Evolutionary conservation across 78 protist genomes (phyloP), one percentile per base, ranked within the genome.

Genomic region (Polysphondylium violaceum): DNA sequence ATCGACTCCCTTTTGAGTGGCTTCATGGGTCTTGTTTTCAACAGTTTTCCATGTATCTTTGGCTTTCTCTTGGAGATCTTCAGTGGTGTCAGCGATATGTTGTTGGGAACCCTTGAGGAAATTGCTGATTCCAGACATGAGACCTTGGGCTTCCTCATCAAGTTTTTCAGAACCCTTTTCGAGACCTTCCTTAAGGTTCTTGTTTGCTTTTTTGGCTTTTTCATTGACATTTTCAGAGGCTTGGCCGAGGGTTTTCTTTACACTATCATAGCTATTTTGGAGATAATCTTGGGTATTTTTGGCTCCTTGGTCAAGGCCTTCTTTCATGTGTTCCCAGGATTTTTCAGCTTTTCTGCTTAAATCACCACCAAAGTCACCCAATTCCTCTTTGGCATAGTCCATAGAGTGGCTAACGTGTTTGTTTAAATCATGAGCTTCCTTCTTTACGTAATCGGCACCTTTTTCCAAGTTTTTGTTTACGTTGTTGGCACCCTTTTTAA

Each of bases 91-190:
- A 47, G 7, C 7, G 53, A 51, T 38, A 38, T 63, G 50, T 35
- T 63, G 27, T 21, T 63, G 27, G 9, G 89, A 40, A 17, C 65
- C 63, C 19, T 23, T 67, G 33, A 79, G 51, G 76, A 79, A 72
- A 41, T 65, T 43, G n/a, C 65, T 33, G 21, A 72, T 72, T 12
- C 60, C 43, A 19, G 29, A n/a, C 4, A 72, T 8, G 36, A 72
- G 17, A 5, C 63, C 59, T 9, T 9, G 8, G n/a, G 58, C 23
- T 51, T 72, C 64, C 4, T 43, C 53, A 3, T 69, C 76, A 12
- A 43, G 14, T 29, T 43, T 36, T 16, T 69, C 53, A 14, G 53
- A 8, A 47, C 53, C 53, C 53, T 47, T 47, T 14, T 47, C 53
- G 11, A 47, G 8, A 47, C 53, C 11, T 11, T 47, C 63, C 21